Conservation (phyloP, 164 flowering plant species). For the Aristolochia californica region DNA sequence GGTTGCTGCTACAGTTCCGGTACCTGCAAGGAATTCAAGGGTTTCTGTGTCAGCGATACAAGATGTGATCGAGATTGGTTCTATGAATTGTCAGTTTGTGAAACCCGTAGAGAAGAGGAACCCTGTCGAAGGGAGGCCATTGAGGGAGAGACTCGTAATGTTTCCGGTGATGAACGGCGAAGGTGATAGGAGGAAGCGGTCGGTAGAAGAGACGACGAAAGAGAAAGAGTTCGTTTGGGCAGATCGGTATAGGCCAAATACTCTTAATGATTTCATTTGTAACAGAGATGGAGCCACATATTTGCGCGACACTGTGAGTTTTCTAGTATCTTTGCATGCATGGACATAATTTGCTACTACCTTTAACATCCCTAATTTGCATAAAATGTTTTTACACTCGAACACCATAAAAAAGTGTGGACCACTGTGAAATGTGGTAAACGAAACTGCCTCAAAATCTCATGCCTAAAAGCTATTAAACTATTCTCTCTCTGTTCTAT, state of each 20-base stretch:
- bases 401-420: no score
- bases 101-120: not conserved
- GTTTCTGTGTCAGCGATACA: constrained; percentile 1
- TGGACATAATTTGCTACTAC: no score
- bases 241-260: constrained; percentile 31
- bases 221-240: constrained; percentile 35
- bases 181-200: constrained; percentile 1
- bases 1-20: not conserved
- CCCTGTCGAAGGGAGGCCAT: constrained; percentile 15
- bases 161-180: not conserved
- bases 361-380: no score
- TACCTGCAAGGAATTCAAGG: not conserved
- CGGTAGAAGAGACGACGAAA: not conserved
- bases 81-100: not conserved
- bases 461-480: no score
- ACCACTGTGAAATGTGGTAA: no score
- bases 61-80: not conserved
- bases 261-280: constrained; percentile 48
- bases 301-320: constrained; percentile 30
- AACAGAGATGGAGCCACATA: constrained; percentile 28
- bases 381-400: no score
- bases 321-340: no score
- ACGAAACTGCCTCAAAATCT: no score
- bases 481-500: no score
- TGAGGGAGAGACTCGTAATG: constrained; percentile 46